Evolutionary conservation across 2,329 filamentous ascomycete genomes (phyloP).

Genomic region (Fusarium armeniacum): DNA sequence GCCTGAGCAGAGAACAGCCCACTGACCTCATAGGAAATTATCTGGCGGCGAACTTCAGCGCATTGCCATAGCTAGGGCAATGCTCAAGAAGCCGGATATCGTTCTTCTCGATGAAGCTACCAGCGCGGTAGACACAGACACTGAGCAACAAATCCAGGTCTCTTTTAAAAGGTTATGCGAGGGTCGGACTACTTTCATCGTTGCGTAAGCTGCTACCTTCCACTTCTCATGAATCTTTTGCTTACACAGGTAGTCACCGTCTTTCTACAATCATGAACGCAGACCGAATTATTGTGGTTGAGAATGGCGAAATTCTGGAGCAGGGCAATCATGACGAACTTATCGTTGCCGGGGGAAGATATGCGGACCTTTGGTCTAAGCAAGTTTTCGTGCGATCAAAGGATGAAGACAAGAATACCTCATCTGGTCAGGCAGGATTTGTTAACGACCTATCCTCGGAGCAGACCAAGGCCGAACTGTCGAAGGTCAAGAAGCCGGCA

Average conservation of each 20-base stretch:
- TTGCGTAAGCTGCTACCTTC: constrained; percentile 64
- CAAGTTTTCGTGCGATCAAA: constrained; percentile 69
- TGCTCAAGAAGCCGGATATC: constrained; percentile 80
- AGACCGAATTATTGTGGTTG: constrained; percentile 75
- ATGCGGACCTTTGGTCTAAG: constrained; percentile 75
- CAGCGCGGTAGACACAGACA: constrained; percentile 79
- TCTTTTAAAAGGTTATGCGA: constrained; percentile 71
- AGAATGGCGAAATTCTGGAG: constrained; percentile 73
- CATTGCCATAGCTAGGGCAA: constrained; percentile 77
- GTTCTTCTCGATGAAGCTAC: constrained; percentile 85
- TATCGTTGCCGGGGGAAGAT: constrained; percentile 70
- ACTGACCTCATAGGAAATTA: constrained; percentile 63
- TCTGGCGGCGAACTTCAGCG: constrained; percentile 77
- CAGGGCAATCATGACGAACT: constrained; percentile 72
- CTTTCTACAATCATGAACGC: constrained; percentile 79
- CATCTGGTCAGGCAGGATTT: constrained; percentile 46
- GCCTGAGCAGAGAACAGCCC: not conserved
- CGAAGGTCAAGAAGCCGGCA: constrained; percentile 53
- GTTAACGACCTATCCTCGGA: constrained; percentile 58
- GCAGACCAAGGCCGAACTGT: constrained; percentile 53
- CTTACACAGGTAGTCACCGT: constrained; percentile 65
- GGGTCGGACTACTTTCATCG: constrained; percentile 75
- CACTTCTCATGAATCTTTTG: not conserved
- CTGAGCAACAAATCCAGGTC: constrained; percentile 75
- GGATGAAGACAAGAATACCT: constrained; percentile 52